Base-by-base conservation (phyloP, 768 basidiomycete species). In the Rubroboletus pulcherrimus region DNA sequence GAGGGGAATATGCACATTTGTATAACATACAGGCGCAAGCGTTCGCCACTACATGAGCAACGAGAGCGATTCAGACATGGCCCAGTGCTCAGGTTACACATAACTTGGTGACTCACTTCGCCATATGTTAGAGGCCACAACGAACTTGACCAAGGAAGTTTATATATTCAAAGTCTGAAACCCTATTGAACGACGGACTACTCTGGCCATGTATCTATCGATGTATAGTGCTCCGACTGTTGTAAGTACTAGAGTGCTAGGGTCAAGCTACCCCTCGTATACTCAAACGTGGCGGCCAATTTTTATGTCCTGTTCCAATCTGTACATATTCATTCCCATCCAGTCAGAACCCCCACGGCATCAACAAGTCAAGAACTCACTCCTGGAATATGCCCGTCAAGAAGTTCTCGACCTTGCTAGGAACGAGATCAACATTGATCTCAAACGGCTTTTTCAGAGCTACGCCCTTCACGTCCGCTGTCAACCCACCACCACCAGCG, bases 21-120 rank as follows among this genome's bases (percentile, higher is more conserved):
- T 73, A 73, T 39, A 71, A 69, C 21, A 53, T 73, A 7, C 71
- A 71, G 43, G 70, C 71, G 2, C 61, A 66, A 55, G 71, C 70
- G 17, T 72, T 73, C 52, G 44, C 58, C 4, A 47, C 55, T 4
- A 30, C 41, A 12, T 54, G 34, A 53, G 10, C n/a, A 10, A 29
- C 9, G 43, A 29, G 8, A 24, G 24, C 24, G 15, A 43, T n/a
- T n/a, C n/a, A n/a, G n/a, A n/a, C 42, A 17, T 10, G 26, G 14
- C 14, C 11, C 49, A 30, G 5, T 30, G 43, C 10, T 7, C 17
- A 5, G 3, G 17, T 44, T 29, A 31, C 19, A 12, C 39, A 40
- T 11, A 19, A 40, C 19, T n/a, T 39, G 9, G 37, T 35, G n/a
- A n/a, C n/a, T n/a, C n/a, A n/a, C n/a, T n/a, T n/a, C n/a, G n/a